Evolutionary conservation across 208 protist genomes (phyloP).

Genomic region (Giardia duodenalis): DNA sequence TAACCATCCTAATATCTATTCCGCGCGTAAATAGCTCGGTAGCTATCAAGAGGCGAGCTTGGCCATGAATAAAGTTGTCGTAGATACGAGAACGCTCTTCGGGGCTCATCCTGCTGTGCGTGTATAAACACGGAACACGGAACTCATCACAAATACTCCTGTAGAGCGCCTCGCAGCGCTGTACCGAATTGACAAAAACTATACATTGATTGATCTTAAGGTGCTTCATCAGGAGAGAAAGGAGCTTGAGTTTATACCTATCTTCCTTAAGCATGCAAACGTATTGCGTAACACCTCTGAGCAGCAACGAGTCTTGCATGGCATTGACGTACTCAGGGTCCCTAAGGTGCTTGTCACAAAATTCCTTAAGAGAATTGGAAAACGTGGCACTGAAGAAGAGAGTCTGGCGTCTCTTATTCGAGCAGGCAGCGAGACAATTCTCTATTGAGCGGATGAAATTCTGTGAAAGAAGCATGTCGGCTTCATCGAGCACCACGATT

Average conservation of each 20-base stretch:
- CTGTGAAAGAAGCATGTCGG: constrained; percentile 36
- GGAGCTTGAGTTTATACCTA: constrained; percentile 91
- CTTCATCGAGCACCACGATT: constrained; percentile 52
- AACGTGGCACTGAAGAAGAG: constrained; percentile 95
- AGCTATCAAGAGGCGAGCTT: constrained; percentile 89
- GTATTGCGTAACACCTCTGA: constrained; percentile 92
- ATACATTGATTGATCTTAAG: constrained; percentile 97
- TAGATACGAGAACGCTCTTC: constrained; percentile 89
- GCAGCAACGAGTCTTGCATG: constrained; percentile 82
- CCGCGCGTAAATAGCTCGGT: constrained; percentile 95
- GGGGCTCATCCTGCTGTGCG: constrained; percentile 94
- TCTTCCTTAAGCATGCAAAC: constrained; percentile 92
- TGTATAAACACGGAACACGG: constrained; percentile 93
- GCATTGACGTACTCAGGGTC: constrained; percentile 91
- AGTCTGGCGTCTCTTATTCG: constrained; percentile 58
- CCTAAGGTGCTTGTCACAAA: constrained; percentile 72
- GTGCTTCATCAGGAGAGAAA: constrained; percentile 93
- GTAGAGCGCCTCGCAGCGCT: constrained; percentile 84
- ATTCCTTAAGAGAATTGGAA: constrained; percentile 73
- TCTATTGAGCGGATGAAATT: constrained; percentile 52
- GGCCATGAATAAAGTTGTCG: constrained; percentile 88
- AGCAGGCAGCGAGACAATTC: constrained; percentile 56
- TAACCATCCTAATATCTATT: constrained; percentile 96
- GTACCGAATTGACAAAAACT: constrained; percentile 97
- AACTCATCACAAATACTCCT: constrained; percentile 96